These are phyloP conservation scores for Anisodus acutangulus DNA, from an alignment of 257 asterid species.

Conservation along the genomic window DNA sequence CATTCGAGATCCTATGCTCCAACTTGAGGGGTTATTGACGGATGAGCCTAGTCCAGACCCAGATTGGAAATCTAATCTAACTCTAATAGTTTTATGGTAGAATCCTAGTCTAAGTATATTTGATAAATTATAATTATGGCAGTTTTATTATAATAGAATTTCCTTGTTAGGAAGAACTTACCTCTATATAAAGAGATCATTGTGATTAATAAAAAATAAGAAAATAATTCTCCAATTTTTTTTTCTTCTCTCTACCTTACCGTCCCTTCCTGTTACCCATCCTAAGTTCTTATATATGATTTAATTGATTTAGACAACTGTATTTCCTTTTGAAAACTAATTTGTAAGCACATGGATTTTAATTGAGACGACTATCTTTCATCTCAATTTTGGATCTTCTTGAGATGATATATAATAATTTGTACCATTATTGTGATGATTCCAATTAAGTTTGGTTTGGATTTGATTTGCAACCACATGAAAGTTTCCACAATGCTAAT, in stretches of 20 bases:
- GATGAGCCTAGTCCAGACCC: too few relatives aligned
- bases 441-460: constrained; percentile 24
- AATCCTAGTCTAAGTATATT: too few relatives aligned
- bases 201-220: too few relatives aligned
- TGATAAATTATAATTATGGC: too few relatives aligned
- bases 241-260: neutral
- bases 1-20: too few relatives aligned
- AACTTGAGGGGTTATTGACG: too few relatives aligned
- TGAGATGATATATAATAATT: constrained; percentile 31
- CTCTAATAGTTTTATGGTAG: too few relatives aligned
- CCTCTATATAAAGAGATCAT: too few relatives aligned
- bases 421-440: constrained; percentile 27
- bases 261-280: neutral
- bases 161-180: too few relatives aligned
- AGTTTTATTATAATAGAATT: too few relatives aligned
- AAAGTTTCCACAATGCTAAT: neutral
- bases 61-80: too few relatives aligned
- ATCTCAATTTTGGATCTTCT: neutral
- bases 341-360: constrained; percentile 28
- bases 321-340: constrained; percentile 20
- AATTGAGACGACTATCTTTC: neutral
- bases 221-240: neutral
- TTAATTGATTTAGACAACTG: neutral
- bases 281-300: constrained; percentile 2
- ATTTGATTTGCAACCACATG: constrained; percentile 30